A percentile compares a stretch with the other conserved stretches of the same genome.
These are phyloP conservation scores for Mycena leptocephala DNA, from an alignment of 768 basidiomycete species.

Conservation along the genomic window DNA sequence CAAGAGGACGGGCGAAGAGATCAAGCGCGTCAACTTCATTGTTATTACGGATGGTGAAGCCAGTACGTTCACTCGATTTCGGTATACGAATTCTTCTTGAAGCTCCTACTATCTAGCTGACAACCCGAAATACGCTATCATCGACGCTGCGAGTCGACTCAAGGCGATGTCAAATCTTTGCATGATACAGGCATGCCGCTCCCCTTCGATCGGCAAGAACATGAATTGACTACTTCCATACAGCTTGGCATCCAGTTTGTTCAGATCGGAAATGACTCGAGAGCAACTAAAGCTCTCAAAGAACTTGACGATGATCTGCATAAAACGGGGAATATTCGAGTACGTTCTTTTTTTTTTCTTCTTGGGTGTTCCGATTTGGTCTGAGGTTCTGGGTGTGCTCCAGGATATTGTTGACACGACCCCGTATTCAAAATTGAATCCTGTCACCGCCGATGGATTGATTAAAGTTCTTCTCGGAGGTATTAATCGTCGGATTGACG, in stretches of 20 bases:
- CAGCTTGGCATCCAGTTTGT: slow-evolving; percentile 82
- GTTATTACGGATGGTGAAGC: slow-evolving; percentile 78
- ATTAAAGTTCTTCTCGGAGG: slow-evolving; percentile 33
- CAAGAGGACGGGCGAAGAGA: slow-evolving; percentile 42
- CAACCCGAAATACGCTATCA: slow-evolving; percentile 66
- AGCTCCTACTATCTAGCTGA: slow-evolving; percentile 57
- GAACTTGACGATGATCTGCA: slow-evolving; percentile 74
- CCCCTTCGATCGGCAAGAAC: neutral
- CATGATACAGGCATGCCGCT: slow-evolving; percentile 23
- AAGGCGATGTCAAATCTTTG: slow-evolving; percentile 55
- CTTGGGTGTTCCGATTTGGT: neutral
- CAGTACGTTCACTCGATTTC: slow-evolving; percentile 53
- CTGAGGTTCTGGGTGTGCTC: neutral
- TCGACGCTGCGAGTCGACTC: slow-evolving; percentile 63
- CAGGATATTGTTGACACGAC: slow-evolving; percentile 36
- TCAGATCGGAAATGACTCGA: slow-evolving; percentile 71
- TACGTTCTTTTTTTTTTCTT: slow-evolving; percentile 44
- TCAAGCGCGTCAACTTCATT: slow-evolving; percentile 74
- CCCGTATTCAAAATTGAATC: slow-evolving; percentile 28
- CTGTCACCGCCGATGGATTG: slow-evolving; percentile 32
- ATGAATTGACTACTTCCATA: neutral
- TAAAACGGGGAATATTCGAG: slow-evolving; percentile 59
- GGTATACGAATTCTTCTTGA: neutral
- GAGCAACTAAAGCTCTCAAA: slow-evolving; percentile 60
- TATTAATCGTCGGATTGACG: slow-evolving; percentile 33